phyloP scores from a whole-genome alignment of 768 basidiomycete species.

The Mrakia frigida region DNA sequence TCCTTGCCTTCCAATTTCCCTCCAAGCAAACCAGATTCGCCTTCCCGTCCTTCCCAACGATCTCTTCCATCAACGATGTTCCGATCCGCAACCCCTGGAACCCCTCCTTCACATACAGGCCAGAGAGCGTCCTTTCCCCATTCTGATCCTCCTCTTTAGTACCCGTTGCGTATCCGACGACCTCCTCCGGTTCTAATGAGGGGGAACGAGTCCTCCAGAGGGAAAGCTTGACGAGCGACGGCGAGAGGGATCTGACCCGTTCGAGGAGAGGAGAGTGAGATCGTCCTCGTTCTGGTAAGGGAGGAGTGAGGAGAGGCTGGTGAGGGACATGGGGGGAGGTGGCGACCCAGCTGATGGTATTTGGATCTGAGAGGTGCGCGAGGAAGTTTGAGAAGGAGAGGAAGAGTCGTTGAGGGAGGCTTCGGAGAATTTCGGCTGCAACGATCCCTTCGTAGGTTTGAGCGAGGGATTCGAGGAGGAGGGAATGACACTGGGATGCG shows the following conservation, averaged over 20 bases:
- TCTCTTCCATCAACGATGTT: not conserved
- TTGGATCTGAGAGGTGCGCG: not conserved
- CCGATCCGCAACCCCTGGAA: not conserved
- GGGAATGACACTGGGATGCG: not conserved
- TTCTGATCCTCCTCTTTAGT: not conserved
- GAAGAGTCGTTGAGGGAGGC: not conserved
- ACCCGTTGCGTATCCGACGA: not conserved
- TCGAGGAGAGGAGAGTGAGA: not conserved
- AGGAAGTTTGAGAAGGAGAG: not conserved
- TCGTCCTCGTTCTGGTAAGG: not conserved
- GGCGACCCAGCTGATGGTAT: not conserved
- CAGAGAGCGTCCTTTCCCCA: not conserved
- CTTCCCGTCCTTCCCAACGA: not conserved
- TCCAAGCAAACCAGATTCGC: not conserved
- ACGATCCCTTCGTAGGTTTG: not conserved
- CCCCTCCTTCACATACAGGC: not conserved
- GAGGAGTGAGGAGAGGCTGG: too few species aligned
- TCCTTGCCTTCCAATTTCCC: not conserved
- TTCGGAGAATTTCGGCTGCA: not conserved
- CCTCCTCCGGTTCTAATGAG: not conserved
- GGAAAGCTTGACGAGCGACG: not conserved
- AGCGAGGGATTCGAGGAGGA: not conserved
- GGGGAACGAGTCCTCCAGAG: not conserved
- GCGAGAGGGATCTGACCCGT: not conserved
- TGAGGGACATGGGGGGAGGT: not conserved